These are phyloP conservation scores for Apophysomyces trapeziformis DNA, from an alignment of 371 early-diverging fungal genomes.

Conservation along the genomic window DNA sequence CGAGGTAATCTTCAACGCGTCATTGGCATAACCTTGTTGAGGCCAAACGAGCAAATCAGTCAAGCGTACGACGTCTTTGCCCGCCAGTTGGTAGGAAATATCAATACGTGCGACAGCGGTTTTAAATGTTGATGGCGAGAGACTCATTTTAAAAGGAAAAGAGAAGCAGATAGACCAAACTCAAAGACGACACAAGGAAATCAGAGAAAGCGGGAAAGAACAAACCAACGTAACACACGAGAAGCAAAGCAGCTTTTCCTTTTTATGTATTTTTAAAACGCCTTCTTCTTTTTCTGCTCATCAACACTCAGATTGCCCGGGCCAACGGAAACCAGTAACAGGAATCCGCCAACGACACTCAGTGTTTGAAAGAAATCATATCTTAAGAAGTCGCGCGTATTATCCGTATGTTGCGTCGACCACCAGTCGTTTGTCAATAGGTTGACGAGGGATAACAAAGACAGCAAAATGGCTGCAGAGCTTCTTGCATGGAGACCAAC, in stretches of 20 bases:
- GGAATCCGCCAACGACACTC: conserved; percentile 92
- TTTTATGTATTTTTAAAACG: conserved; percentile 54
- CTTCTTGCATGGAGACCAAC: conserved; percentile 96
- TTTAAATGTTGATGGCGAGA: conserved; percentile 27
- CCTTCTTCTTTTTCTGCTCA: conserved; percentile 86
- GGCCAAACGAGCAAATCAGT: conserved; percentile 25
- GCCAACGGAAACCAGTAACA: conserved; percentile 87
- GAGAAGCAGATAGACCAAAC: neutral
- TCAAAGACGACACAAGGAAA: neutral
- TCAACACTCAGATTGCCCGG: conserved; percentile 92
- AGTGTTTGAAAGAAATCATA: conserved; percentile 99
- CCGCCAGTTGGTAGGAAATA: conserved; percentile 24
- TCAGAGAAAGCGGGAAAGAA: neutral
- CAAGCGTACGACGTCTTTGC: conserved; percentile 18
- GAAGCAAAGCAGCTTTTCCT: neutral
- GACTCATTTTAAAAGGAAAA: conserved; percentile 16
- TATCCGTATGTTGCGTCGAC: conserved; percentile 74
- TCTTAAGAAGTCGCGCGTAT: conserved; percentile 86
- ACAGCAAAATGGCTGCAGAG: conserved; percentile 87
- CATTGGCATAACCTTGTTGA: conserved; percentile 23
- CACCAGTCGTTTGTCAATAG: conserved; percentile 95
- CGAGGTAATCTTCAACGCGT: conserved; percentile 21
- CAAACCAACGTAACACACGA: too few species aligned
- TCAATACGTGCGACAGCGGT: conserved; percentile 24
- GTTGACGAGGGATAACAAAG: conserved; percentile 86